Evolutionary conservation across 208 protist genomes (phyloP), one percentile per base, ranked within the genome.

Genomic region (Leishmania martiniquensis): DNA sequence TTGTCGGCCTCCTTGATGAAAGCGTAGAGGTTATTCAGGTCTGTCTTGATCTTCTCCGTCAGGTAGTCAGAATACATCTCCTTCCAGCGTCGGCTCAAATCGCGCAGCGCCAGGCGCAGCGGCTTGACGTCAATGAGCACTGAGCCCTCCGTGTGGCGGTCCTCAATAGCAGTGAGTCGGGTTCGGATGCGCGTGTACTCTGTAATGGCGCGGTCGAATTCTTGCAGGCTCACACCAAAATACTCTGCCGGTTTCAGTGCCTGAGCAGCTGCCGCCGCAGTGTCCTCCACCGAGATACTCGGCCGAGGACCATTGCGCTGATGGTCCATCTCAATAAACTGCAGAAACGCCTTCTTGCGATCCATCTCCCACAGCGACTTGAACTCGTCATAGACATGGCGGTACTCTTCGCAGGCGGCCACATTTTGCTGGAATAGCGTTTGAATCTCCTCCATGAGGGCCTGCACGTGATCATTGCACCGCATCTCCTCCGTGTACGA

Each of bases 81-180:
- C 74, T 95, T 97, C 98, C 98, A 99, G 72, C 97, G 95, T 57
- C 94, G 95, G 83, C 97, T 96, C 37, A 93, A 91, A 60, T 98
- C 93, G 57, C 92, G 87, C 55, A 99, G 89, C 6, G 98, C 90
- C 37, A 98, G 81, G 72, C 98, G 98, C 49, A 99, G 87, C 51
- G 98, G 98, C 77, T 97, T 97, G n/a, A 98, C 94, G 76, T 99
- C 97, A 54, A 99, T 94, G 44, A 90, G 74, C 29, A 99, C 85
- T 83, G 97, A 99, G 25, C 95, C 93, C 76, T 98, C 91, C 45
- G 89, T 84, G 69, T 93, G 95, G n/a, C 87, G 87, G 78, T 96
- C 92, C 72, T 98, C 96, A 44, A 99, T 98, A 20, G 89, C 77
- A 32, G 87, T 82, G 37, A 98, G 89, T 54, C 96, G 88, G 29